These are phyloP conservation scores for Tolypocladium endophyticum DNA, from an alignment of 2,329 filamentous ascomycete species.

Conservation along the genomic window DNA sequence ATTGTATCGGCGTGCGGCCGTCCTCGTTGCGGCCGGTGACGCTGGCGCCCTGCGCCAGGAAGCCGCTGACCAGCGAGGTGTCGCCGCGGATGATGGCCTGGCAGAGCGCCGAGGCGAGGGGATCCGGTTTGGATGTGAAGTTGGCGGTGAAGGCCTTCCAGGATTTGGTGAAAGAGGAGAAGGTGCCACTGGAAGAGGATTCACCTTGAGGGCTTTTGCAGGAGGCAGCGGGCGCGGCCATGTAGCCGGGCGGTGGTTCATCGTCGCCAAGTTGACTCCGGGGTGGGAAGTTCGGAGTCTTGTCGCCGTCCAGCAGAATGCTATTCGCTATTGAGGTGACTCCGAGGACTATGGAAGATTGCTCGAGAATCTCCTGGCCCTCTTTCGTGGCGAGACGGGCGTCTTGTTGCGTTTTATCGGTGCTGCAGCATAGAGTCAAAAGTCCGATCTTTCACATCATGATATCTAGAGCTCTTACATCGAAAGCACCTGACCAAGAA, in stretches of 20 bases:
- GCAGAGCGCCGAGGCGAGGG: slow-evolving; percentile 24
- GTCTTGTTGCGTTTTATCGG: slow-evolving; percentile 13
- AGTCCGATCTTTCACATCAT: neutral
- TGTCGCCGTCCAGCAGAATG: slow-evolving; percentile 7
- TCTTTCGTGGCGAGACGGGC: slow-evolving; percentile 8
- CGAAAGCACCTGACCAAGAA: neutral
- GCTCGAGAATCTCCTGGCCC: slow-evolving; percentile 9
- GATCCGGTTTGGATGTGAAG: slow-evolving; percentile 23
- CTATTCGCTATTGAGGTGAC: slow-evolving; percentile 7
- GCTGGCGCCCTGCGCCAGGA: slow-evolving; percentile 23
- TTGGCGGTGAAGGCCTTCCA: slow-evolving; percentile 23
- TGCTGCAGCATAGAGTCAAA: slow-evolving; percentile 7
- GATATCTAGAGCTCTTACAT: neutral
- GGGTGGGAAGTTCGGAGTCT: neutral
- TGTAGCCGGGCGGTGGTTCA: slow-evolving; percentile 14
- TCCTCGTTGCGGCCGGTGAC: slow-evolving; percentile 25
- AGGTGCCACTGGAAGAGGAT: slow-evolving; percentile 8
- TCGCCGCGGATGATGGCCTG: slow-evolving; percentile 22
- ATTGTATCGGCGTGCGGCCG: slow-evolving; percentile 21
- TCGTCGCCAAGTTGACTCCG: neutral
- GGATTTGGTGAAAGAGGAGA: slow-evolving; percentile 19
- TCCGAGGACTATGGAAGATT: slow-evolving; percentile 8
- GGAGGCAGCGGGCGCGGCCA: slow-evolving; percentile 3
- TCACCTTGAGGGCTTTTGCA: slow-evolving; percentile 2
- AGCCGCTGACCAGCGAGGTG: slow-evolving; percentile 18